A percentile compares a stretch with the other conserved stretches of the same genome.
These are phyloP conservation scores for Malus sieversii DNA, from an alignment of 306 rosid genomes.

Conservation along the genomic window DNA sequence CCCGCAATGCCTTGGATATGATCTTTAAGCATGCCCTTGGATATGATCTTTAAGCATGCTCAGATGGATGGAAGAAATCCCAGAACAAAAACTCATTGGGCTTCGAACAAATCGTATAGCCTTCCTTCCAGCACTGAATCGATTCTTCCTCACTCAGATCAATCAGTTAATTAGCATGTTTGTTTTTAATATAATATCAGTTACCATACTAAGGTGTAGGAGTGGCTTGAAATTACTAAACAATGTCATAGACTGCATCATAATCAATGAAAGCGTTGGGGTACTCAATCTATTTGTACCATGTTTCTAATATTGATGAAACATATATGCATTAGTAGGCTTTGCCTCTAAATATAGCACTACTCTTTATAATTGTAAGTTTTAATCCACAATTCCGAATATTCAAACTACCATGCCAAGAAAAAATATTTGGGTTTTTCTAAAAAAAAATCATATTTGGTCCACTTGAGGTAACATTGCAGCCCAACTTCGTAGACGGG, in stretches of 20 bases:
- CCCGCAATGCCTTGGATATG: constrained; percentile 29
- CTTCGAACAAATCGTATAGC: constrained; percentile 13
- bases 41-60: constrained; percentile 25
- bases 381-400: too few relatives aligned
- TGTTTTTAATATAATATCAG: too few relatives aligned
- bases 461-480: not conserved
- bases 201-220: constrained; percentile 17
- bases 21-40: constrained; percentile 28
- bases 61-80: constrained; percentile 36
- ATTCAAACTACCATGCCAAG: too few relatives aligned
- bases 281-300: not conserved
- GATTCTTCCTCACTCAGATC: not conserved
- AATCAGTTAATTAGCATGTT: not conserved
- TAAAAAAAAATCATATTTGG: too few relatives aligned
- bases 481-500: not conserved
- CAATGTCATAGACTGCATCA: constrained; percentile 23
- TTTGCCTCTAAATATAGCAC: too few relatives aligned
- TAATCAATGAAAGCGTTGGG: constrained; percentile 7
- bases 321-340: rapidly evolving
- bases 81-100: constrained; percentile 29
- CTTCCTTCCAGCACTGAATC: constrained; percentile 28
- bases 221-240: constrained; percentile 10
- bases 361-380: too few relatives aligned
- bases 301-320: too few relatives aligned
- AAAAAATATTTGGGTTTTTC: too few relatives aligned